These are phyloP conservation scores for Sporothrix brasiliensis DNA, from an alignment of 2,329 filamentous ascomycete species.

Conservation along the genomic window DNA sequence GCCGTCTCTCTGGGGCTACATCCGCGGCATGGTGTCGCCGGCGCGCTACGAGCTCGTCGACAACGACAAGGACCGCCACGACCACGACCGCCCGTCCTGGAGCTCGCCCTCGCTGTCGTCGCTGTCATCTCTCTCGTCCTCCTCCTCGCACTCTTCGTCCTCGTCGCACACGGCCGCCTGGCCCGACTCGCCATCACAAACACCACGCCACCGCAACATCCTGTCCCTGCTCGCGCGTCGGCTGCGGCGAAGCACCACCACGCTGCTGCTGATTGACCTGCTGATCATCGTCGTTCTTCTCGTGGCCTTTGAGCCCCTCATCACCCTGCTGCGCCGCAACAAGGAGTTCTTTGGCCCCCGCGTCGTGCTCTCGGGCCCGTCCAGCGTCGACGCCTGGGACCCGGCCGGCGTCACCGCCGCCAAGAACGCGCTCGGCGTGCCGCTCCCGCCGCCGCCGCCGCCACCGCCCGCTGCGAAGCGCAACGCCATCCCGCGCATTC, in stretches of 20 bases:
- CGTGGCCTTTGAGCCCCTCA: conserved; percentile 69
- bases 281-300: conserved; percentile 63
- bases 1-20: conserved; percentile 16
- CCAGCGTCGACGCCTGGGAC: conserved; percentile 25
- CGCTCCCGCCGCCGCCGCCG: conserved; percentile 24
- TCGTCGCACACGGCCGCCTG: conserved; percentile 14
- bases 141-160: conserved; percentile 15
- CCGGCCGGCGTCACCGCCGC: conserved; percentile 2
- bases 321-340: conserved; percentile 63
- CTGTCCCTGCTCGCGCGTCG: conserved; percentile 23
- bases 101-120: conserved; percentile 16
- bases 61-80: neutral
- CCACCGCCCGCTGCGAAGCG: conserved; percentile 6
- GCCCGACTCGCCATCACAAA: conserved; percentile 24
- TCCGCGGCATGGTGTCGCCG: conserved; percentile 16
- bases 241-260: conserved; percentile 50
- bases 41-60: conserved; percentile 10
- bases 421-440: neutral
- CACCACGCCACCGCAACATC: conserved; percentile 12
- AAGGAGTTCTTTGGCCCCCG: conserved; percentile 42
- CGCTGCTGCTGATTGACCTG: conserved; percentile 49
- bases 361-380: conserved; percentile 33
- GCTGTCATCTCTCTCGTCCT: conserved; percentile 1
- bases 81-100: conserved; percentile 13
- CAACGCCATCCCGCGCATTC: conserved; percentile 40